Conservation (phyloP, 169 alveolate species). For the Hepatocystis sp. region DNA sequence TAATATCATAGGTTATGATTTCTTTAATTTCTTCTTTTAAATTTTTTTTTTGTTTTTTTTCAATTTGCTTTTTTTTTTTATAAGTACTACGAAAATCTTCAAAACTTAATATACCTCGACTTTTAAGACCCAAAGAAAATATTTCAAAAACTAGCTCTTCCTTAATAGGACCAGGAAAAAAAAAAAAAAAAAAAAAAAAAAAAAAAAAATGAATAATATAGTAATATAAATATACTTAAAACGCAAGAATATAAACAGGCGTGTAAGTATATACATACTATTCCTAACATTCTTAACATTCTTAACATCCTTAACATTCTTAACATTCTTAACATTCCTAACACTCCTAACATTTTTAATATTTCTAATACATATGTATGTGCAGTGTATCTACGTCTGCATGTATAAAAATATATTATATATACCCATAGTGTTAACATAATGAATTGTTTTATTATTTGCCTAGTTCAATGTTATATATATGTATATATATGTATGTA, state of each 20-base stretch:
- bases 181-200: conserved; percentile 3
- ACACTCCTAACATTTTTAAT: no score
- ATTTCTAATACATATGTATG: no score
- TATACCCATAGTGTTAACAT: no score
- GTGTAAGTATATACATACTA: neutral
- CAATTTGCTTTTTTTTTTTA: conserved; percentile 9
- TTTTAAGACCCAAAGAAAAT: conserved; percentile 59
- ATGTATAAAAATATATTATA: no score
- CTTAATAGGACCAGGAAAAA: no score
- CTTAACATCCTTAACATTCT: no score
- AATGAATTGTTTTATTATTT: neutral
- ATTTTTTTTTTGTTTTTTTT: conserved; percentile 19
- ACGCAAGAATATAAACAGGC: neutral
- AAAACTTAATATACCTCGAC: conserved; percentile 46
- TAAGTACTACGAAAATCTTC: conserved; percentile 66
- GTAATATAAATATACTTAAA: neutral
- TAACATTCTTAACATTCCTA: no score
- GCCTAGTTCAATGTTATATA: no score
- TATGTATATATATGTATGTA: conserved; percentile 2
- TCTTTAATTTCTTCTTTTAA: conserved; percentile 32
- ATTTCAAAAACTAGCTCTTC: conserved; percentile 54
- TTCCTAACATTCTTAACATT: no score
- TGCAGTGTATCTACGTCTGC: no score
- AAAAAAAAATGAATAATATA: neutral
- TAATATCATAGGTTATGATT: conserved; percentile 18